Percentiles rank a stretch among this genome's conserved stretches.
Conservation (phyloP, 2,329 filamentous ascomycete genomes). For the Rosellinia necatrix region DNA sequence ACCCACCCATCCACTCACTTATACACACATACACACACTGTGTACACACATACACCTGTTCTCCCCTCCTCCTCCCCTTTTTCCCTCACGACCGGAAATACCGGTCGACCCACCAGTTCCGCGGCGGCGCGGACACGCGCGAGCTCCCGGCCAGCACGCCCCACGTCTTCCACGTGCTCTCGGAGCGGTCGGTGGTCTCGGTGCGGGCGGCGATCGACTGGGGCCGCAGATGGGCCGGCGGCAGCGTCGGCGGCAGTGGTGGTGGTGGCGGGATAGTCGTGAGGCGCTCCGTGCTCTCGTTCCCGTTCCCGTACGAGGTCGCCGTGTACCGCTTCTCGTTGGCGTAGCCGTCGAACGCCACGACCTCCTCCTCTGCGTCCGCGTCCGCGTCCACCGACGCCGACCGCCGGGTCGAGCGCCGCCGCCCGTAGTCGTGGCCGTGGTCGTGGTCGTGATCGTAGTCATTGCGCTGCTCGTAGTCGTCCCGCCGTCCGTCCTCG, state of each 20-base stretch:
- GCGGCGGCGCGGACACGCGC: not conserved
- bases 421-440: no score
- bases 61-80: no score
- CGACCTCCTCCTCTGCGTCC: constrained; percentile 6
- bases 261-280: not conserved
- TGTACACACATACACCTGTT: not conserved
- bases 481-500: constrained; percentile 12
- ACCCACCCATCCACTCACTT: no score
- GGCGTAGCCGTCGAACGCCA: constrained; percentile 4
- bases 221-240: not conserved
- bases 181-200: constrained; percentile 4
- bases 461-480: no score
- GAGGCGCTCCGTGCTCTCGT: constrained; percentile 17
- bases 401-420: constrained; percentile 16
- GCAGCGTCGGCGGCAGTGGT: not conserved
- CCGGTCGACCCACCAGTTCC: constrained; percentile 19
- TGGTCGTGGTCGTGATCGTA: not conserved
- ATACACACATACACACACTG: not conserved
- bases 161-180: constrained; percentile 21
- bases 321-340: constrained; percentile 8
- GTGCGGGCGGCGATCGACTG: constrained; percentile 14
- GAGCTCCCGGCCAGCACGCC: constrained; percentile 15
- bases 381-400: constrained; percentile 13
- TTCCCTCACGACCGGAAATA: constrained; percentile 12
- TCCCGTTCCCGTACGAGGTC: not conserved